These are phyloP conservation scores for Chlorella sp. DNA, from an alignment of 139 green algal genomes.

Conservation along the genomic window DNA sequence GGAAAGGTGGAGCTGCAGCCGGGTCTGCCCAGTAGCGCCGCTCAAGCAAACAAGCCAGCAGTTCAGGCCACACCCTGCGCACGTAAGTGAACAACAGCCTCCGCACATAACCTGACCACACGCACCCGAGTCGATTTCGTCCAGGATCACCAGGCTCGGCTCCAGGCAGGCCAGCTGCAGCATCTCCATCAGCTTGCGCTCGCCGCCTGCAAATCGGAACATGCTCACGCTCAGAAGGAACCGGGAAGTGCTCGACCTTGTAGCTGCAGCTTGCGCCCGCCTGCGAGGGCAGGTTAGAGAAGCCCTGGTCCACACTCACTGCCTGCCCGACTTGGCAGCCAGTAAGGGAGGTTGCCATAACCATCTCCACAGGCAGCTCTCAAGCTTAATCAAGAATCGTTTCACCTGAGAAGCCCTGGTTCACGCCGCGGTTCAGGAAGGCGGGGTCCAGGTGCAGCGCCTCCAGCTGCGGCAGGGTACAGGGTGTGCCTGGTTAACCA, in stretches of 20 bases:
- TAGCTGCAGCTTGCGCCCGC: too few relatives aligned
- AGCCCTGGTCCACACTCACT: too few relatives aligned
- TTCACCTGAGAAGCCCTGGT: background rate
- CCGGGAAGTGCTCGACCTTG: too few relatives aligned
- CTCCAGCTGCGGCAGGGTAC: background rate
- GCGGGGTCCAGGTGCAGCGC: conserved; percentile 1
- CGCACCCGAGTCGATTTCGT: conserved; percentile 1
- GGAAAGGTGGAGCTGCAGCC: too few relatives aligned
- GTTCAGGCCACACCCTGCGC: too few relatives aligned
- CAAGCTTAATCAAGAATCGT: too few relatives aligned
- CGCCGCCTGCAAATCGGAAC: background rate
- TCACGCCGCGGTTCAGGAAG: background rate
- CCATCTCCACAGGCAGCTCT: too few relatives aligned
- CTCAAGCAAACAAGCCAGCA: too few relatives aligned
- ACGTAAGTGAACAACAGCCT: too few relatives aligned
- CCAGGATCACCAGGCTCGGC: conserved; percentile 1
- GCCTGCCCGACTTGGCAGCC: background rate
- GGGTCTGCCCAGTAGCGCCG: too few relatives aligned
- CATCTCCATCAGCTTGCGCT: conserved; percentile 4
- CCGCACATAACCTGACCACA: too few relatives aligned
- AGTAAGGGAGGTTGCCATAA: background rate
- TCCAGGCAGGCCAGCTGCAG: conserved; percentile 16
- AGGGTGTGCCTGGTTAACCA: background rate
- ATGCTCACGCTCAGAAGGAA: background rate
- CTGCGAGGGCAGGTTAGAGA: too few relatives aligned